These are phyloP conservation scores for Plasmodium relictum DNA, from an alignment of 169 alveolate genomes.

Conservation along the genomic window DNA sequence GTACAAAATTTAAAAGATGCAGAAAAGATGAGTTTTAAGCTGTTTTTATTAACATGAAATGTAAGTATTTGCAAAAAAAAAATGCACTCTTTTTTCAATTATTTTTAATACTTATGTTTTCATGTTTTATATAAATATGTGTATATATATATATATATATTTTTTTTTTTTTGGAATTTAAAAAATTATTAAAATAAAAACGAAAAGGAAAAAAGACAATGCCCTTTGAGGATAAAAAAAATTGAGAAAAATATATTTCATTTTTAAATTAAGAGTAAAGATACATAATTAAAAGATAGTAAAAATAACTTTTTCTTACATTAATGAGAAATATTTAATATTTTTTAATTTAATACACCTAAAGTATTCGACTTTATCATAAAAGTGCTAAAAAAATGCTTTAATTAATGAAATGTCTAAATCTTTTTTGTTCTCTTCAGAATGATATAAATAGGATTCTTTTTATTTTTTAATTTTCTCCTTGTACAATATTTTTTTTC, in stretches of 20 bases:
- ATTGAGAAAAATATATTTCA: slow-evolving; percentile 13
- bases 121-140: no score
- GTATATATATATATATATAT: slow-evolving; percentile 18
- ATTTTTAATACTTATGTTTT: slow-evolving; percentile 9
- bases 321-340: slow-evolving; percentile 22
- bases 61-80: slow-evolving; percentile 29
- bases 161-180: slow-evolving; percentile 23
- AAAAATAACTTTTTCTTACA: slow-evolving; percentile 16
- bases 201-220: slow-evolving; percentile 43
- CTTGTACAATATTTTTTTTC: slow-evolving; percentile 12
- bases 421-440: slow-evolving; percentile 46
- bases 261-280: slow-evolving; percentile 15
- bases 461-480: slow-evolving; percentile 20
- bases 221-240: slow-evolving; percentile 22
- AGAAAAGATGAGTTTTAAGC: slow-evolving; percentile 33
- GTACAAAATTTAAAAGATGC: background rate
- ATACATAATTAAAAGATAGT: slow-evolving; percentile 1
- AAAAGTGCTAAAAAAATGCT: slow-evolving; percentile 12
- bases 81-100: slow-evolving; percentile 35
- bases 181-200: slow-evolving; percentile 13
- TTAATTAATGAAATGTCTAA: slow-evolving; percentile 60
- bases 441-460: slow-evolving; percentile 22
- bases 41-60: slow-evolving; percentile 33
- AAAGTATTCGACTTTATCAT: slow-evolving; percentile 17
- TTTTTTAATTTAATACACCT: slow-evolving; percentile 18